Conservation (phyloP, 352 stramenopile genomes). For the Pythium aphanidermatum region DNA sequence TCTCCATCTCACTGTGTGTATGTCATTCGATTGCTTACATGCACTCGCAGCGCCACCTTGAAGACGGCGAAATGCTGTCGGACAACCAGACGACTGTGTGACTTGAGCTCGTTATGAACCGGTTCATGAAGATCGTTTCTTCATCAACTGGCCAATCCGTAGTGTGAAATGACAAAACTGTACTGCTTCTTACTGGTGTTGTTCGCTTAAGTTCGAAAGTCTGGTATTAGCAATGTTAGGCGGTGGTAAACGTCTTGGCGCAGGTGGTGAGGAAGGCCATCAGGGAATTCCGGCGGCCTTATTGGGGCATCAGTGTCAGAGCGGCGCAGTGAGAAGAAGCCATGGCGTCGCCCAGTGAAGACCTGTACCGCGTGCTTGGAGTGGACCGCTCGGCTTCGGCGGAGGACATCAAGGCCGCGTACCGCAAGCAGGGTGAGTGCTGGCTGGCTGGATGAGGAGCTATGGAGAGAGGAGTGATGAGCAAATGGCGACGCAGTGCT, state of each 20-base stretch:
- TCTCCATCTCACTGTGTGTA: neutral
- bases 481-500: slow-evolving; percentile 29
- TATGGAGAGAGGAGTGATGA: neutral
- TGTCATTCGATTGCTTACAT: neutral
- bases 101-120: too few species aligned
- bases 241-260: too few species aligned
- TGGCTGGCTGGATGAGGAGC: neutral
- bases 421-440: slow-evolving; percentile 56
- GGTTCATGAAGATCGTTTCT: too few species aligned
- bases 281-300: too few species aligned
- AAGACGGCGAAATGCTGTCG: slow-evolving; percentile 7
- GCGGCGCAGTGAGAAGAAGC: too few species aligned
- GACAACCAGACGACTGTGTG: slow-evolving; percentile 17
- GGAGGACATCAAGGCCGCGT: slow-evolving; percentile 72
- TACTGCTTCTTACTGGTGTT: too few species aligned
- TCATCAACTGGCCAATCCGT: too few species aligned
- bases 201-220: too few species aligned
- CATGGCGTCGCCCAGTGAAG: slow-evolving; percentile 17
- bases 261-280: too few species aligned
- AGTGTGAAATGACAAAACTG: too few species aligned
- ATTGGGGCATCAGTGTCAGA: too few species aligned
- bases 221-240: too few species aligned
- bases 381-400: slow-evolving; percentile 51
- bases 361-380: slow-evolving; percentile 62
- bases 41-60: slow-evolving; percentile 17